phyloP scores from a whole-genome alignment of 768 basidiomycete species.

The Boletus sp. region DNA sequence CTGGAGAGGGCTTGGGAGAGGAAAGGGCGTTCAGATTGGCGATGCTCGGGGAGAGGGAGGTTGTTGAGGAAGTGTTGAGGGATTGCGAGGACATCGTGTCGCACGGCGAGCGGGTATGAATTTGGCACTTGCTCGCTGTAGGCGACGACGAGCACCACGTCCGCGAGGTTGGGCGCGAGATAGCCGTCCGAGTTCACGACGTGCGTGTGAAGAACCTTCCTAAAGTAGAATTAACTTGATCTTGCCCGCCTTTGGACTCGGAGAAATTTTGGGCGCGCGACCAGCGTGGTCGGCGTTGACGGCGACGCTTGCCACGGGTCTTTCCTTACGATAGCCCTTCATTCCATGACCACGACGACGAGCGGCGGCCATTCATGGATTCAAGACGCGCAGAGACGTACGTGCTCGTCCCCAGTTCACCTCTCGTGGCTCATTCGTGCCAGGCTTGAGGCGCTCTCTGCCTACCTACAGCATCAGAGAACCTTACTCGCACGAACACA shows the following conservation, averaged over 20 bases:
- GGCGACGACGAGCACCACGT: constrained; percentile 26
- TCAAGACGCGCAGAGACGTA: constrained; percentile 36
- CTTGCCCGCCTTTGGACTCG: constrained; percentile 5
- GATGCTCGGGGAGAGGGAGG: constrained; percentile 33
- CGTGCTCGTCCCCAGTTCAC: constrained; percentile 1
- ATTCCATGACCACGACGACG: constrained; percentile 35
- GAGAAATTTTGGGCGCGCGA: constrained; percentile 24
- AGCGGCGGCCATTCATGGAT: constrained; percentile 25
- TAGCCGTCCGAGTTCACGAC: constrained; percentile 12
- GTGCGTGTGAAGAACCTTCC: constrained; percentile 24
- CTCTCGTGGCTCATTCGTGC: background rate
- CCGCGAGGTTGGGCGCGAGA: constrained; percentile 11
- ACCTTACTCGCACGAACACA: constrained; percentile 56
- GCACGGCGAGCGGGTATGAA: constrained; percentile 16
- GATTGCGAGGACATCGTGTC: constrained; percentile 27
- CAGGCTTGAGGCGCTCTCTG: constrained; percentile 56
- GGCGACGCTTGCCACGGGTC: constrained; percentile 7
- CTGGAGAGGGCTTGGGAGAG: constrained; percentile 24
- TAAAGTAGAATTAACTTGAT: constrained; percentile 2
- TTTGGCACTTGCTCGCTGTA: constrained; percentile 26
- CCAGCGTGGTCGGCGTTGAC: constrained; percentile 10
- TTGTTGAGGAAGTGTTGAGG: constrained; percentile 32
- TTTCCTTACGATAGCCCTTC: constrained; percentile 1
- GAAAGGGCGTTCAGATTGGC: constrained; percentile 32
- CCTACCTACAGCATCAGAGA: constrained; percentile 61